Conservation (phyloP, 306 rosid genomes). For the Trifolium subterraneum region DNA sequence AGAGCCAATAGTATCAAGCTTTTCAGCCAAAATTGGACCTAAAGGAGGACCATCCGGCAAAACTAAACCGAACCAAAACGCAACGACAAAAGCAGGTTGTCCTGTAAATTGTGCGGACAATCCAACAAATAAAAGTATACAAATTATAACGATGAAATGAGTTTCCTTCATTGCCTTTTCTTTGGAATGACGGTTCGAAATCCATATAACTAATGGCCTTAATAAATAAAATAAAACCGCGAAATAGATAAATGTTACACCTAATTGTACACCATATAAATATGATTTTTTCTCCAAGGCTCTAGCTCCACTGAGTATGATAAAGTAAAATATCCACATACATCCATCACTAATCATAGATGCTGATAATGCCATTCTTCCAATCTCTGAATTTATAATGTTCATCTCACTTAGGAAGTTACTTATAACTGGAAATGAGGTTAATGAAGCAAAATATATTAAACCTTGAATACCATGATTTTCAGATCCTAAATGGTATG, state of each 20-base stretch:
- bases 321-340: slow-evolving; percentile 27
- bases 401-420: slow-evolving; percentile 39
- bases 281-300: neutral
- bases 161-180: slow-evolving; percentile 33
- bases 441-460: neutral
- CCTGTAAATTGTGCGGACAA: slow-evolving; percentile 6
- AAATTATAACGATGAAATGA: slow-evolving; percentile 31
- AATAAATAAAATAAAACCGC: slow-evolving; percentile 10
- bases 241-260: neutral
- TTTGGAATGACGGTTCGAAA: slow-evolving; percentile 21
- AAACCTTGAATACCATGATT: neutral
- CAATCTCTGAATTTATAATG: slow-evolving; percentile 43
- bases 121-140: slow-evolving; percentile 29
- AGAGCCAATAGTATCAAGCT: slow-evolving; percentile 39
- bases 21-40: slow-evolving; percentile 39
- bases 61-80: slow-evolving; percentile 35
- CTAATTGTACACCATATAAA: neutral
- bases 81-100: slow-evolving; percentile 26
- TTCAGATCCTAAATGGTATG: neutral
- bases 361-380: slow-evolving; percentile 43
- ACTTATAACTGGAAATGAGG: slow-evolving; percentile 31
- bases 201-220: slow-evolving; percentile 44
- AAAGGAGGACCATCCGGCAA: slow-evolving; percentile 45
- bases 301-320: neutral
- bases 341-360: slow-evolving; percentile 39